Conservation (phyloP, 345 rosid species). For the Gossypium herbaceum region DNA sequence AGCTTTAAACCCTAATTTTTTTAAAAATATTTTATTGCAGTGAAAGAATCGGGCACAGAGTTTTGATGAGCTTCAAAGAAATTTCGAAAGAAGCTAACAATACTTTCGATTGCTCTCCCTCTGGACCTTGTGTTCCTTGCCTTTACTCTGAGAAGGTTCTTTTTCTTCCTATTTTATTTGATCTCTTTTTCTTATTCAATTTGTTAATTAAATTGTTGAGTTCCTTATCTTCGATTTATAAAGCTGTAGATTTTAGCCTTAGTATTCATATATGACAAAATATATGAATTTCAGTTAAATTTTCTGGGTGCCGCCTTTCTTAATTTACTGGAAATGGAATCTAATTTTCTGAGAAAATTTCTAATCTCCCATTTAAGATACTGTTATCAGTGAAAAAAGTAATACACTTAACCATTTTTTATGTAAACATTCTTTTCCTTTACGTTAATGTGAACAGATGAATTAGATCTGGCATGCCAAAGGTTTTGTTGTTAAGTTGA, state of each 20-base stretch:
- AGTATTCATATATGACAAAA: neutral
- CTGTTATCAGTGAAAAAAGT: neutral
- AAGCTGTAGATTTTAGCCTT: neutral
- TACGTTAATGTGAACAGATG: neutral
- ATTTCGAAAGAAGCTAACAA: constrained; percentile 54
- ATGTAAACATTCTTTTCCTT: neutral
- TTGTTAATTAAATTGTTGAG: neutral
- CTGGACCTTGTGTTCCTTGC: constrained; percentile 92
- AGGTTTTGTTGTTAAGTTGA: neutral
- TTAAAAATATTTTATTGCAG: neutral
- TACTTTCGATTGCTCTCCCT: constrained; percentile 79
- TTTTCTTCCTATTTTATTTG: no score
- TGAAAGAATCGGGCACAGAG: constrained; percentile 42
- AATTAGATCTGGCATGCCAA: neutral
- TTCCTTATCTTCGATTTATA: neutral
- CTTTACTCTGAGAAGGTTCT: constrained; percentile 74
- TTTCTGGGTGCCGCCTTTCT: neutral
- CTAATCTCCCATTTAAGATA: neutral
- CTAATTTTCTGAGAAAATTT: neutral
- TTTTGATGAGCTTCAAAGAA: constrained; percentile 63
- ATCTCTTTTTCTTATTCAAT: neutral
- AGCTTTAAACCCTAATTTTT: neutral
- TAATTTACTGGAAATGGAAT: neutral
- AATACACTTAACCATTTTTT: neutral
- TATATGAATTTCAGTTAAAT: neutral